A percentile compares a stretch with the other conserved stretches of the same genome.
phyloP scores from a whole-genome alignment of 2,329 filamentous ascomycete genomes.

The Fusarium foetens region DNA sequence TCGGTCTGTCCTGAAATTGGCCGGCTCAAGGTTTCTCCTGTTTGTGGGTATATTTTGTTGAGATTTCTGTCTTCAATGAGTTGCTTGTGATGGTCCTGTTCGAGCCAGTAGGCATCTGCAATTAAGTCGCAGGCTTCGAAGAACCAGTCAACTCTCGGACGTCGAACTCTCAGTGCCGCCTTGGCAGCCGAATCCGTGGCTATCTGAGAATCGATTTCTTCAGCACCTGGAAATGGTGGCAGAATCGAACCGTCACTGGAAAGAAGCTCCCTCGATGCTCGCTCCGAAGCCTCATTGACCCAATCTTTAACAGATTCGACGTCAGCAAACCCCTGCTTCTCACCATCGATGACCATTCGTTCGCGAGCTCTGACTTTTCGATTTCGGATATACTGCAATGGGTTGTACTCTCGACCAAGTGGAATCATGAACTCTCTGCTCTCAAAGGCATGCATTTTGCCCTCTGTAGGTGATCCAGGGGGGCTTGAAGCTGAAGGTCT shows the following conservation, averaged over 20 bases:
- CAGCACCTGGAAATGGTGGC: slow-evolving; percentile 59
- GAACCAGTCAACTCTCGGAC: slow-evolving; percentile 85
- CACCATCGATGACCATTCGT: slow-evolving; percentile 77
- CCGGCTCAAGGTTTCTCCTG: slow-evolving; percentile 40
- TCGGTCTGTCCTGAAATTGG: slow-evolving; percentile 48
- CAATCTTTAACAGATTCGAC: slow-evolving; percentile 76
- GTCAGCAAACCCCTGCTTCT: slow-evolving; percentile 81
- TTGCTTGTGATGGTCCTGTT: slow-evolving; percentile 81
- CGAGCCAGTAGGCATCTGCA: slow-evolving; percentile 91
- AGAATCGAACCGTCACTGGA: slow-evolving; percentile 47
- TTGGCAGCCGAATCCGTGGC: slow-evolving; percentile 58
- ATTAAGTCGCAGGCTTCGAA: slow-evolving; percentile 86
- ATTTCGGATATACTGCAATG: slow-evolving; percentile 91
- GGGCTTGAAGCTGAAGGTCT: slow-evolving; percentile 55
- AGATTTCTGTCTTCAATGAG: slow-evolving; percentile 84
- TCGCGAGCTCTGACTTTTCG: slow-evolving; percentile 85
- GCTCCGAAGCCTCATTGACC: slow-evolving; percentile 72
- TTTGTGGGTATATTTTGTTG: slow-evolving; percentile 72
- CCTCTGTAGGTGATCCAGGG: slow-evolving; percentile 52
- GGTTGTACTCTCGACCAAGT: slow-evolving; percentile 83
- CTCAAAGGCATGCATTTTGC: slow-evolving; percentile 46
- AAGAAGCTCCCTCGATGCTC: slow-evolving; percentile 43
- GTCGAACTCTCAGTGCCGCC: slow-evolving; percentile 67
- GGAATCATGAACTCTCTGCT: slow-evolving; percentile 48
- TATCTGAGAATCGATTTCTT: slow-evolving; percentile 55